phyloP scores from a whole-genome alignment of 2,329 filamentous ascomycete genomes.

The Alternaria solani region DNA sequence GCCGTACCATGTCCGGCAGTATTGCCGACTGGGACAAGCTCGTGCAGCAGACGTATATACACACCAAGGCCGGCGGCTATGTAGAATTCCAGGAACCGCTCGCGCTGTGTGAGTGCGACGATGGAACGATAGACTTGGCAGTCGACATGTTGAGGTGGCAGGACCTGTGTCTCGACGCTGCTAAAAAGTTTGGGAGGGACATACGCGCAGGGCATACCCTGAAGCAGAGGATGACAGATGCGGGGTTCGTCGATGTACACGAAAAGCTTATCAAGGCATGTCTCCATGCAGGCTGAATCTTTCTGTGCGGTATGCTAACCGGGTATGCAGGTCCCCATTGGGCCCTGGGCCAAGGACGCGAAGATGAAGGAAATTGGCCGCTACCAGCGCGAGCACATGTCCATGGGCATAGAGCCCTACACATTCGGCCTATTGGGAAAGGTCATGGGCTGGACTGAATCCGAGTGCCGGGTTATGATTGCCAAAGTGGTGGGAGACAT shows the following conservation, averaged over 20 bases:
- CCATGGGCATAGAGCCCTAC: constrained; percentile 48
- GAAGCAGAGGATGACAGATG: constrained; percentile 38
- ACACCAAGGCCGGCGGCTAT: constrained; percentile 45
- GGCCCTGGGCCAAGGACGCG: constrained; percentile 58
- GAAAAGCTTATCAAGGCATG: constrained; percentile 48
- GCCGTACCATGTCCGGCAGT: constrained; percentile 39
- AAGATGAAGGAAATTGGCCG: constrained; percentile 61
- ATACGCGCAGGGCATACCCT: constrained; percentile 33
- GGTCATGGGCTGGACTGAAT: constrained; percentile 46
- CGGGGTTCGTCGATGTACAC: constrained; percentile 45
- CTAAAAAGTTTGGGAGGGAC: constrained; percentile 37
- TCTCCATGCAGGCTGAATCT: not conserved
- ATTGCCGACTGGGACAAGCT: constrained; percentile 48
- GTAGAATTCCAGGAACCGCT: constrained; percentile 50
- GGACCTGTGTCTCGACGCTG: constrained; percentile 39
- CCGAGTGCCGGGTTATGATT: constrained; percentile 45
- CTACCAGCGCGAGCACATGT: constrained; percentile 49
- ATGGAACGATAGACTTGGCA: constrained; percentile 38
- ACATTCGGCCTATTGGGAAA: constrained; percentile 48
- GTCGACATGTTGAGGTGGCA: constrained; percentile 40
- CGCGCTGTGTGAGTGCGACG: constrained; percentile 43
- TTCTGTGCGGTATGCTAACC: constrained; percentile 8
- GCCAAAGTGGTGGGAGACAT: constrained; percentile 46
- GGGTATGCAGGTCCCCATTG: constrained; percentile 39
- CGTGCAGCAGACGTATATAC: constrained; percentile 33